Conservation (phyloP, 177 flowering plant species). For the Vitis hybrid region DNA sequence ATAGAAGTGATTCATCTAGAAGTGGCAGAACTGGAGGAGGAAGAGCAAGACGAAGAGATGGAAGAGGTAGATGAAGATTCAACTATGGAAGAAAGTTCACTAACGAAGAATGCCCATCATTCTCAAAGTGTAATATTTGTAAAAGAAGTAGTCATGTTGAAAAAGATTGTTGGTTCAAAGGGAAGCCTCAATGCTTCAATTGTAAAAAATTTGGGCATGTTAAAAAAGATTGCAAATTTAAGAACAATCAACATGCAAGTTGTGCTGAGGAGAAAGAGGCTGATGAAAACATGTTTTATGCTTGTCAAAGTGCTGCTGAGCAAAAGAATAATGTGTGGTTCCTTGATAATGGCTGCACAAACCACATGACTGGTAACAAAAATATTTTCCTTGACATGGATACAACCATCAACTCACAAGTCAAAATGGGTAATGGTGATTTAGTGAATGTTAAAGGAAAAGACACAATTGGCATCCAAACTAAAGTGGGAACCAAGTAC, state of each 20-base stretch:
- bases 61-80: not conserved
- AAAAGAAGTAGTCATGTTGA: slow-evolving; percentile 1
- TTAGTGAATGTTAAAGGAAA: too few relatives aligned
- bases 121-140: not conserved
- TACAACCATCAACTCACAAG: too few relatives aligned
- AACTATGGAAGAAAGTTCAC: too few relatives aligned
- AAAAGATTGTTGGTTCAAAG: slow-evolving; percentile 9
- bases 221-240: slow-evolving; percentile 1
- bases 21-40: too few relatives aligned
- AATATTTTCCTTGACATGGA: too few relatives aligned
- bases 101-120: too few relatives aligned
- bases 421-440: too few relatives aligned
- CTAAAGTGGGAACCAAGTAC: not conserved
- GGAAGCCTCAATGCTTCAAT: not conserved
- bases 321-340: too few relatives aligned
- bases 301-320: not conserved
- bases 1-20: too few relatives aligned
- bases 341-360: too few relatives aligned
- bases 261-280: not conserved
- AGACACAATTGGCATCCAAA: not conserved
- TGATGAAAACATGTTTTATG: not conserved
- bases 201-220: slow-evolving; percentile 6
- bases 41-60: not conserved
- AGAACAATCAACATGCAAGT: not conserved
- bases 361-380: too few relatives aligned